Conservation (phyloP, 2,329 filamentous ascomycete species). For the Cylindrodendrum hubeiense region DNA sequence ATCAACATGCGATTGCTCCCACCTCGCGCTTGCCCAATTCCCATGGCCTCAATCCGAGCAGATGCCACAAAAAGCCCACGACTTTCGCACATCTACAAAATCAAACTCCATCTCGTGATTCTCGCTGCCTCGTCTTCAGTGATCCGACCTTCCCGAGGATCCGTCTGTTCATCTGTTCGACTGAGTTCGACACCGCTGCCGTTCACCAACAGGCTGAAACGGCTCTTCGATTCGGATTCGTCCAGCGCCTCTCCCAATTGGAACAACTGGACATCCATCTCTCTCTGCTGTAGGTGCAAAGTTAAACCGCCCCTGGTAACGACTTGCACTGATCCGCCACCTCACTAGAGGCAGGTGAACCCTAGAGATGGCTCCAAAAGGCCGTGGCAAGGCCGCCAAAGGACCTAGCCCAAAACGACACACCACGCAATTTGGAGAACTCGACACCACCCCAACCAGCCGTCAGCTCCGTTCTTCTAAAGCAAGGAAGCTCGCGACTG, state of each 20-base stretch:
- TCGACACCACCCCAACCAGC: conserved; percentile 51
- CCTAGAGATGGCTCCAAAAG: conserved; percentile 31
- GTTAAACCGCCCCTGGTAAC: neutral
- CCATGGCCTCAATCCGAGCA: neutral
- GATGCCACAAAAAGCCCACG: neutral
- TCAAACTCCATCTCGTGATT: neutral
- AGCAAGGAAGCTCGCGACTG: neutral
- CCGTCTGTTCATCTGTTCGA: neutral
- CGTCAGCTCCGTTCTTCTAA: conserved; percentile 36
- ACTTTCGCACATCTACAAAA: neutral
- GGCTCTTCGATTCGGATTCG: neutral
- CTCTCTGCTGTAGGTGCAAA: neutral
- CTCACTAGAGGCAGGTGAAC: neutral
- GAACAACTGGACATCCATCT: no score
- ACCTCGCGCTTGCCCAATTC: conserved; percentile 6
- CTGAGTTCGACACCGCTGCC: no score
- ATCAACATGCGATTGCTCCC: conserved; percentile 14
- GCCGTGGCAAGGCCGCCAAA: conserved; percentile 33
- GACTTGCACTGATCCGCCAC: neutral
- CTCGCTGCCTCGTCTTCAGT: neutral
- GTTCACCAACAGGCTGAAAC: neutral
- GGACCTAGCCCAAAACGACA: conserved; percentile 26
- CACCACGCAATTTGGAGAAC: conserved; percentile 42
- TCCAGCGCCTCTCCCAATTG: neutral
- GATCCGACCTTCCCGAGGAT: no score